phyloP scores from a whole-genome alignment of 2,329 filamentous ascomycete species.

The Coniochaeta prunicola region DNA sequence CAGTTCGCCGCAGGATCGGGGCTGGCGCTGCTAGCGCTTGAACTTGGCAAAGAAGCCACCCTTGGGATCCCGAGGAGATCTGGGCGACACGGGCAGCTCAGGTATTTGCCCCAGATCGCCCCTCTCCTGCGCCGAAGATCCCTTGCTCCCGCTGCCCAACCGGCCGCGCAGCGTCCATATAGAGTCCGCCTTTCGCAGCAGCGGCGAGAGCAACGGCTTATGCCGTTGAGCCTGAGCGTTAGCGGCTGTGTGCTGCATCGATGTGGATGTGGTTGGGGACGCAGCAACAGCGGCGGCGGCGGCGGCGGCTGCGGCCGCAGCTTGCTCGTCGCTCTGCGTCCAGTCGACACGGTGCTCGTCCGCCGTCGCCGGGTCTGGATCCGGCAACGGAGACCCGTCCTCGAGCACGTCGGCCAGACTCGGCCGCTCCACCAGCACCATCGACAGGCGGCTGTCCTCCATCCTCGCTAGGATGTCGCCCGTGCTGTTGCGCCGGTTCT shows the following conservation, averaged over 20 bases:
- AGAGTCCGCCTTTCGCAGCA: constrained; percentile 38
- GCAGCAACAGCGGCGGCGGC: not conserved
- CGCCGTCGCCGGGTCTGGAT: not conserved
- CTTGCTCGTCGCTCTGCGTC: constrained; percentile 47
- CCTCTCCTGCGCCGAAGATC: not conserved
- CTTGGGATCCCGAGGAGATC: constrained; percentile 17
- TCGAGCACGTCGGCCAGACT: not conserved
- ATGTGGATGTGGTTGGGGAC: no score
- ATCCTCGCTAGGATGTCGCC: constrained; percentile 20
- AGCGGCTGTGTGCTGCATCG: constrained; percentile 10
- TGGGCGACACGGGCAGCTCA: constrained; percentile 9
- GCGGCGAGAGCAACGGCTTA: constrained; percentile 15
- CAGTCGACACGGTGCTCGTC: constrained; percentile 39
- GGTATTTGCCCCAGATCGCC: constrained; percentile 10
- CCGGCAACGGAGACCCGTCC: not conserved
- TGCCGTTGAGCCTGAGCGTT: constrained; percentile 6
- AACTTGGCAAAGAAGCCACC: constrained; percentile 35
- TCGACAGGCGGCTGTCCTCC: constrained; percentile 12
- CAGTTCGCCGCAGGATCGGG: no score
- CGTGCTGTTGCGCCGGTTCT: constrained; percentile 28
- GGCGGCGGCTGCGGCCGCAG: not conserved
- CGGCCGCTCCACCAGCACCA: constrained; percentile 7
- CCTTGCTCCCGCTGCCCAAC: constrained; percentile 19
- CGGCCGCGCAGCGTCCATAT: constrained; percentile 40
- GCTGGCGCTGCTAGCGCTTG: constrained; percentile 23